Conservation (phyloP, 768 basidiomycete genomes). For the Zangia roseola region DNA sequence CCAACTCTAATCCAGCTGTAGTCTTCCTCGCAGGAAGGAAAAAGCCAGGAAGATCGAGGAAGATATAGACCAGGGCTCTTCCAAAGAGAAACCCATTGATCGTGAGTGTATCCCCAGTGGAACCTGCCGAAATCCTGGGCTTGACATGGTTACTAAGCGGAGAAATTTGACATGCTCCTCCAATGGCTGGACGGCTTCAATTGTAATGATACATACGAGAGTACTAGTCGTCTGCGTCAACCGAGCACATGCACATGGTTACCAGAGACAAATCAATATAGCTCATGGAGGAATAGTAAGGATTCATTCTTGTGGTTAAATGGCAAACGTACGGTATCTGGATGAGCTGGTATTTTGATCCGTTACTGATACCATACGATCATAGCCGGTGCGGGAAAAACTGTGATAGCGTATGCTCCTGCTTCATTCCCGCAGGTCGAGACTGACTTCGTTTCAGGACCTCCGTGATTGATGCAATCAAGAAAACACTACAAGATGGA, state of each 20-base stretch:
- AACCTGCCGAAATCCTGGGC: not conserved
- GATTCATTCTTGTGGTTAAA: not conserved
- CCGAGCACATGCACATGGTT: not conserved
- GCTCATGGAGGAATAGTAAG: not conserved
- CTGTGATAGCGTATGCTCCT: not conserved
- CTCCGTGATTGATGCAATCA: not conserved
- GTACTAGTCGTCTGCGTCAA: not conserved
- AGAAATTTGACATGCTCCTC: not conserved
- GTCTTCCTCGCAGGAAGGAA: no score
- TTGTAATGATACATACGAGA: not conserved
- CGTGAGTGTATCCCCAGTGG: not conserved
- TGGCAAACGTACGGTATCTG: not conserved
- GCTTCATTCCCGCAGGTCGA: not conserved
- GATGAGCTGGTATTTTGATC: no score
- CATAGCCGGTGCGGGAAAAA: not conserved
- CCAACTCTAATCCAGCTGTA: no score
- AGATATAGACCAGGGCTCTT: no score
- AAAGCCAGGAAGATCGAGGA: no score
- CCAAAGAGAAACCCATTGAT: no score
- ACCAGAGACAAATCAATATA: not conserved
- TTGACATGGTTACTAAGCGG: not conserved
- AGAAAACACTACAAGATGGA: not conserved
- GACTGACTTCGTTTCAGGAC: not conserved
- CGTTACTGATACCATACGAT: not conserved
- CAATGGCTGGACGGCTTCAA: not conserved